Percentiles rank a stretch among this genome's conserved stretches.
These are phyloP conservation scores for Peronospora destructor DNA, from an alignment of 352 stramenopile genomes.

Conservation along the genomic window DNA sequence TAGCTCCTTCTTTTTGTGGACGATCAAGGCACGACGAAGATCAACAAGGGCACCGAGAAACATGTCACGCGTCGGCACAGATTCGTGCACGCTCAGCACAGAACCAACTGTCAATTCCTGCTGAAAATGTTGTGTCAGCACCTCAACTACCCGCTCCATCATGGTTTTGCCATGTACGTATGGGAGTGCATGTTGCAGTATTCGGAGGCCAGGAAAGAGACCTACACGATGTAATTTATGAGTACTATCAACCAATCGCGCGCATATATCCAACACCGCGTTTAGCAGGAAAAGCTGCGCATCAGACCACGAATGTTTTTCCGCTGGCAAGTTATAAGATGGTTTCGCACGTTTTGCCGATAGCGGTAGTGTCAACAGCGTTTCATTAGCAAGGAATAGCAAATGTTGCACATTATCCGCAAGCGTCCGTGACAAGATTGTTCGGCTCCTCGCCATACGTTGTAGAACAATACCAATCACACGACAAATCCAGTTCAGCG, in stretches of 20 bases:
- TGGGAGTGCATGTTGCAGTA: slow-evolving; percentile 52
- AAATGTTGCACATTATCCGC: slow-evolving; percentile 77
- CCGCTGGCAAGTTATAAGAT: background rate
- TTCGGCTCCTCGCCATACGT: slow-evolving; percentile 64
- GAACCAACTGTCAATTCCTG: slow-evolving; percentile 66
- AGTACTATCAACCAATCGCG: slow-evolving; percentile 64
- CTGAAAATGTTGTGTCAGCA: slow-evolving; percentile 64
- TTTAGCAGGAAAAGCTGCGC: slow-evolving; percentile 66
- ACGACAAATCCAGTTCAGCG: slow-evolving; percentile 58
- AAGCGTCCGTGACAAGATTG: slow-evolving; percentile 62
- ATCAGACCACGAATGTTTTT: slow-evolving; percentile 46
- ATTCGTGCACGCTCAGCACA: slow-evolving; percentile 62
- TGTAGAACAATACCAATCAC: slow-evolving; percentile 68
- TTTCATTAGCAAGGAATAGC: slow-evolving; percentile 60
- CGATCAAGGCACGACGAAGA: slow-evolving; percentile 51
- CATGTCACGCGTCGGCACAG: slow-evolving; percentile 58
- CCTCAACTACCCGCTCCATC: slow-evolving; percentile 47
- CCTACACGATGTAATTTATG: slow-evolving; percentile 72
- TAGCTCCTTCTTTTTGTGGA: slow-evolving; percentile 40
- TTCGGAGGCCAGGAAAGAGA: slow-evolving; percentile 56
- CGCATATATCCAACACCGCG: slow-evolving; percentile 65
- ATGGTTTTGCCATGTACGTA: slow-evolving; percentile 34
- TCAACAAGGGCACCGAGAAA: slow-evolving; percentile 72
- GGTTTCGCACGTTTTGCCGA: background rate
- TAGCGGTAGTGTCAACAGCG: slow-evolving; percentile 35